These are phyloP conservation scores for Phlebiopsis flavidoalba DNA, from an alignment of 768 basidiomycete species.

Conservation along the genomic window DNA sequence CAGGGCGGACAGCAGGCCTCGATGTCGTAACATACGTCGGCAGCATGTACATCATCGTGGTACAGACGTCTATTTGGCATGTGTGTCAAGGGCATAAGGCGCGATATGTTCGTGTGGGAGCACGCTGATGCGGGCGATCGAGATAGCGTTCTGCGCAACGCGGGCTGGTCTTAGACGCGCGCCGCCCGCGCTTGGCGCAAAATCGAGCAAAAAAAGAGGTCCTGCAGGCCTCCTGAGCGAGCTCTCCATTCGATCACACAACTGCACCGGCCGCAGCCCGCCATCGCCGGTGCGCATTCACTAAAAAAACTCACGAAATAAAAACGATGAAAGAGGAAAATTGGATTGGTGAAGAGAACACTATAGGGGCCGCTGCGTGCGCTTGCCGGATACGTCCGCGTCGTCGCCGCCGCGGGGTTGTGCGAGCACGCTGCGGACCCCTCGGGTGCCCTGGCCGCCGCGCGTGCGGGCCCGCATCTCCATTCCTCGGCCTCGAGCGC, in stretches of 20 bases:
- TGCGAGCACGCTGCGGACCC: background rate
- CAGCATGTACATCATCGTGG: too few relatives aligned
- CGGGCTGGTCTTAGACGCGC: constrained; percentile 9
- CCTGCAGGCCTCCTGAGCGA: background rate
- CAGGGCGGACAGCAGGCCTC: too few relatives aligned
- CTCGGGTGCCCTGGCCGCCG: constrained; percentile 14
- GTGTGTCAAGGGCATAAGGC: background rate
- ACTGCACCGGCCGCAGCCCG: background rate
- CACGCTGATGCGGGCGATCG: constrained; percentile 7
- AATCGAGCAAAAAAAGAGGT: too few relatives aligned
- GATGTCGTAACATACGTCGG: too few relatives aligned
- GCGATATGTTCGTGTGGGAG: background rate
- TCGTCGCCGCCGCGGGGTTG: constrained; percentile 12
- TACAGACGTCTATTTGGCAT: too few relatives aligned
- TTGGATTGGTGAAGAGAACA: background rate
- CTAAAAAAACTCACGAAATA: background rate
- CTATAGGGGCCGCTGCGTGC: constrained; percentile 8
- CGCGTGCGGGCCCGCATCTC: constrained; percentile 11
- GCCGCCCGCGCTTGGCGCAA: background rate
- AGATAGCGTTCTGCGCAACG: constrained; percentile 18
- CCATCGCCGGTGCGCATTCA: background rate
- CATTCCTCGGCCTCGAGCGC: background rate
- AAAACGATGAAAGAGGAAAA: background rate
- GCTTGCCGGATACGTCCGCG: background rate
- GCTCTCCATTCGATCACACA: background rate